Evolutionary conservation across 768 basidiomycete species (phyloP), one percentile per base, ranked within the genome.

Genomic region (Nevesoporus exiguus): DNA sequence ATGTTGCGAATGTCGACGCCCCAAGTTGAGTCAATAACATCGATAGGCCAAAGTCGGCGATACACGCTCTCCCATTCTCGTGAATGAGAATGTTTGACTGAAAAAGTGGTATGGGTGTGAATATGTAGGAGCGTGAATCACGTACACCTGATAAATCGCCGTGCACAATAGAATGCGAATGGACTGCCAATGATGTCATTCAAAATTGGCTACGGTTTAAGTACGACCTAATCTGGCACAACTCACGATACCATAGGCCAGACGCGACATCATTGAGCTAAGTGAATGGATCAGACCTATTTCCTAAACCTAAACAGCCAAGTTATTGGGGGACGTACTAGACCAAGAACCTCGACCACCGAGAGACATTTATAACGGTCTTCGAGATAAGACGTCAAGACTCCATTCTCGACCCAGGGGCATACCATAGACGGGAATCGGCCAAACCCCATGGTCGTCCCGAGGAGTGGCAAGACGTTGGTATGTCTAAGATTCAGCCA

Each of bases 61-160:
- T 52, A 11, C 7, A 27, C 1, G 45, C 58, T 2, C 17, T 19
- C 4, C 30, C 39, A 4, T 50, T 7, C 3, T 27, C 24, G 22
- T 14, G 3, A 7, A 52, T 30, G 33, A 59, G 47, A 2, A 59
- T n/a, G 22, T 57, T 52, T 24, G 55, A 42, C 58, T 57, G 40
- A 3, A 39, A 10, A 9, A 17, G 7, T n/a, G n/a, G n/a, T n/a
- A n/a, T n/a, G n/a, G n/a, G n/a, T n/a, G n/a, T 9, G 3, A 17
- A 1, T 10, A 17, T 7, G 40, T 3, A 37, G 33, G 10, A 6
- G 10, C 2, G 14, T 2, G 15, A 2, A 40, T 3, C 13, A 49
- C 57, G 7, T 40, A 56, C 58, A 3, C 55, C 58, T 0, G 51
- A 52, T 21, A 59, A 37, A n/a, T 57, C 51, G 6, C 58, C 55